These are phyloP conservation scores for Trichoderma brevicompactum DNA, from an alignment of 2,329 filamentous ascomycete species.

Conservation along the genomic window DNA sequence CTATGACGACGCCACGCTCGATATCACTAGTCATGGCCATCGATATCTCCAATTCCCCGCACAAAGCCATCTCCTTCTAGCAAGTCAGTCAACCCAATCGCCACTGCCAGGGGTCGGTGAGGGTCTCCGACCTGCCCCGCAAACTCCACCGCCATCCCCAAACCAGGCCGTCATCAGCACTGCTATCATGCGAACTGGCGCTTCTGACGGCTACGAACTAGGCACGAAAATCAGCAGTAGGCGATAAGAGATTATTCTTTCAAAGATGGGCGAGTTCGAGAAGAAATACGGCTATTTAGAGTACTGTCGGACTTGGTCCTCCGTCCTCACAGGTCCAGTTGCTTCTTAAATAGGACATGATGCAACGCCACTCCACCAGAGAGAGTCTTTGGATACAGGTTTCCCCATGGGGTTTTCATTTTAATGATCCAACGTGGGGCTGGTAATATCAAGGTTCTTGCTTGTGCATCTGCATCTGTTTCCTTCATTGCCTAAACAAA, in stretches of 20 bases:
- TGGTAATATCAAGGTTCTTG: neutral
- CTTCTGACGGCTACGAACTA: neutral
- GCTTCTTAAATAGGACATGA: constrained; percentile 14
- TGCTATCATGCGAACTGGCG: neutral
- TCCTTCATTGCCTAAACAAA: neutral
- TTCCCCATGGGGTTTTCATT: constrained; percentile 16
- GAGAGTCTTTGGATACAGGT: neutral
- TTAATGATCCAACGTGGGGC: neutral
- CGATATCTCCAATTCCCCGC: constrained; percentile 17
- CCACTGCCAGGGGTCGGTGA: constrained; percentile 30
- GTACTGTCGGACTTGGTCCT: neutral
- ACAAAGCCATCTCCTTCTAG: constrained; percentile 1
- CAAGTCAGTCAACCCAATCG: constrained; percentile 4
- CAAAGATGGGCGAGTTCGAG: neutral
- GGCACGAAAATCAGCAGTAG: neutral
- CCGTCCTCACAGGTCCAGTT: neutral
- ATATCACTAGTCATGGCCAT: neutral
- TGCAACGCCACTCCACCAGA: constrained; percentile 12
- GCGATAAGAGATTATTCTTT: neutral
- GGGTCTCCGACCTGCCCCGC: constrained; percentile 30
- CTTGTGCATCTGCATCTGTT: neutral
- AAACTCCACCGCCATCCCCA: constrained; percentile 4
- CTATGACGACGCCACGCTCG: neutral
- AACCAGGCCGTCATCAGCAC: neutral
- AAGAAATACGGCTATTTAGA: neutral